Percentiles rank a stretch among this genome's conserved stretches.
Conservation (phyloP, 768 basidiomycete species). For the Phallus indusiatus region DNA sequence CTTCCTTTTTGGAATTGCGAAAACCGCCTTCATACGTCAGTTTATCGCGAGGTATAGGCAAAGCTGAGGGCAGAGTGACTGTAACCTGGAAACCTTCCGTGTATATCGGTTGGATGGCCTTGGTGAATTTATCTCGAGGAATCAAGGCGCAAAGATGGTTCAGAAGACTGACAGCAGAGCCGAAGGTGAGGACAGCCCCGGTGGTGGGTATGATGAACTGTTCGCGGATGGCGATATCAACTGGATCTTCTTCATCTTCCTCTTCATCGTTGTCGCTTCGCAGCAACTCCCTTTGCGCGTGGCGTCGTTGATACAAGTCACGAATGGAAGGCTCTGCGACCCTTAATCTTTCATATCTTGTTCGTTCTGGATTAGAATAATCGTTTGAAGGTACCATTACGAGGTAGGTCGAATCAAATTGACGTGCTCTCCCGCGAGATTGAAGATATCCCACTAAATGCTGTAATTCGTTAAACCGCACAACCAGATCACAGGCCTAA, state of each 20-base stretch:
- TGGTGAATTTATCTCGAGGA: slow-evolving; percentile 62
- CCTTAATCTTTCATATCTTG: slow-evolving; percentile 49
- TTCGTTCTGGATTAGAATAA: slow-evolving; percentile 37
- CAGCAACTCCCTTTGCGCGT: slow-evolving; percentile 19
- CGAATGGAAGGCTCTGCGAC: slow-evolving; percentile 57
- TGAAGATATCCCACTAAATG: slow-evolving; percentile 87
- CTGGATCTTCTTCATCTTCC: slow-evolving; percentile 36
- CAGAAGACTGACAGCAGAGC: slow-evolving; percentile 61
- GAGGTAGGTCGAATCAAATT: slow-evolving; percentile 65
- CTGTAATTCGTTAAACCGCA: slow-evolving; percentile 75
- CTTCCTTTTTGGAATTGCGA: slow-evolving; percentile 65
- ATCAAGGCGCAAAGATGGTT: slow-evolving; percentile 71
- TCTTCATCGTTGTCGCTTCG: slow-evolving; percentile 36
- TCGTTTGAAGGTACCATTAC: slow-evolving; percentile 63
- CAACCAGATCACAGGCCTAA: slow-evolving; percentile 78
- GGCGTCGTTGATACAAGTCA: slow-evolving; percentile 47
- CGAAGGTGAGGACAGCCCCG: slow-evolving; percentile 73
- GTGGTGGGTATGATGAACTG: slow-evolving; percentile 63
- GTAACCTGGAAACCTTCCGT: slow-evolving; percentile 45
- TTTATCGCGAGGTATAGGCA: slow-evolving; percentile 48
- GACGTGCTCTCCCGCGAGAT: slow-evolving; percentile 78
- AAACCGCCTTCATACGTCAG: slow-evolving; percentile 51
- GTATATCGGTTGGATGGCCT: slow-evolving; percentile 48
- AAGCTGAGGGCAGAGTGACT: slow-evolving; percentile 56
- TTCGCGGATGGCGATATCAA: slow-evolving; percentile 57